Evolutionary conservation across 129 eudicot genomes (phyloP), one percentile per base, ranked within the genome.

Genomic region (Helianthus tuberosus): DNA sequence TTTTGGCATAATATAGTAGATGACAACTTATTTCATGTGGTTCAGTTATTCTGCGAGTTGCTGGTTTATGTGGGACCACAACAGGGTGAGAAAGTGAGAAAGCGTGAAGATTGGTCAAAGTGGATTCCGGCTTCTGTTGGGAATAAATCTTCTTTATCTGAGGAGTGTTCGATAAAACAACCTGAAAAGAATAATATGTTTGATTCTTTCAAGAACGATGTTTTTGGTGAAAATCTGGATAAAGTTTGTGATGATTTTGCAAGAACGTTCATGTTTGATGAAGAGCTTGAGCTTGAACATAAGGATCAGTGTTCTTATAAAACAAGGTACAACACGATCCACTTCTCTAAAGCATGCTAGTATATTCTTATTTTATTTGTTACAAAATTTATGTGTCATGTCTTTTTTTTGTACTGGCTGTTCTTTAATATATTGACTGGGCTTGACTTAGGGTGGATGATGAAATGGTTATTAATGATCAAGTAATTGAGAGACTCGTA

Each of bases 181-280:
- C 54, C 83, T 65, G 53, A 41, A 63, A 78, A 77, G 61, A 57
- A 54, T 44, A 76, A 58, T 57, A 71, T 57, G 54, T 15, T 53
- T 27, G 62, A 67, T 77, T 81, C 77, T 68, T 14, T 39, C 32
- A 76, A 57, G 72, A 73, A 57, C 66, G 84, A 75, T 51, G 74
- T 57, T 50, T 64, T 32, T 23, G 67, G 66, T 79, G 68, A 76
- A 50, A 75, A 66, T 66, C 44, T 84, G 47, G 89, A 87, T 73
- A 86, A 83, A 64, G 60, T 66, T 6, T 78, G 81, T 74, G 68
- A 84, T 83, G 98, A 93, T 71, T 89, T 87, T 84, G 78, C 85
- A 64, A 83, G 76, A 82, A 89, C 98, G 61, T 93, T 93, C 75
- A 82, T 87, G 96, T 87, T 93, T 78, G 98, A 93, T 71, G 98